Conservation (phyloP, 2,329 filamentous ascomycete species). For the Calycina herbarum region DNA sequence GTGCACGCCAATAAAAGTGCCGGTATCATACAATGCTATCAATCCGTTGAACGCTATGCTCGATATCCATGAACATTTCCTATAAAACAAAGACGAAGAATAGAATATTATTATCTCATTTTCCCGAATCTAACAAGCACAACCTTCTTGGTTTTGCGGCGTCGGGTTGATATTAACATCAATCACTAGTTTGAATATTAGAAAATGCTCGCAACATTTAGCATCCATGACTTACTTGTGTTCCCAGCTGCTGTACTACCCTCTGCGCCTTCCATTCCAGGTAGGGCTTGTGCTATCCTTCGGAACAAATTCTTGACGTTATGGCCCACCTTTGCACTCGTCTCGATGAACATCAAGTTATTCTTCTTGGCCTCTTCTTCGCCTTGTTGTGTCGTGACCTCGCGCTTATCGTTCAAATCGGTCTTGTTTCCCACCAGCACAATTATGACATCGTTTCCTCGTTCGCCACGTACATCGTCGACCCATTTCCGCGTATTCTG, state of each 20-base stretch:
- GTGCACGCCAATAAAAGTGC: conserved; percentile 19
- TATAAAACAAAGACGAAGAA: conserved; percentile 26
- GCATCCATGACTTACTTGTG: conserved; percentile 68
- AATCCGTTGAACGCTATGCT: conserved; percentile 37
- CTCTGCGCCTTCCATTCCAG: conserved; percentile 93
- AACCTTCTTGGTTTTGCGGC: conserved; percentile 70
- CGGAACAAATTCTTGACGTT: conserved; percentile 98
- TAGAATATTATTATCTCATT: conserved; percentile 17
- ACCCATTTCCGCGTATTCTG: conserved; percentile 99
- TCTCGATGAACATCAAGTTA: conserved; percentile 98
- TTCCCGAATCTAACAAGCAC: conserved; percentile 55
- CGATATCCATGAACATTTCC: conserved; percentile 32
- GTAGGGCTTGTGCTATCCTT: conserved; percentile 95
- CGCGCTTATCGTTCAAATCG: conserved; percentile 95
- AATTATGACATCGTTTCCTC: conserved; percentile 98
- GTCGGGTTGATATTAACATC: conserved; percentile 83
- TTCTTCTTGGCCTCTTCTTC: conserved; percentile 99
- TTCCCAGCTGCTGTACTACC: conserved; percentile 68
- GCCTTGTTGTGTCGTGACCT: conserved; percentile 93
- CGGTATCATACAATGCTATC: conserved; percentile 38
- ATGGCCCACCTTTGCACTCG: conserved; percentile 94
- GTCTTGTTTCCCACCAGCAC: conserved; percentile 99
- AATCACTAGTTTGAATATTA: conserved; percentile 66
- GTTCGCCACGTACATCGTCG: conserved; percentile 93
- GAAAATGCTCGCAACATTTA: conserved; percentile 12